Percentiles rank a stretch among this genome's conserved stretches.
These are phyloP conservation scores for Claviceps digitariae DNA, from an alignment of 2,329 filamentous ascomycete species.

Conservation along the genomic window DNA sequence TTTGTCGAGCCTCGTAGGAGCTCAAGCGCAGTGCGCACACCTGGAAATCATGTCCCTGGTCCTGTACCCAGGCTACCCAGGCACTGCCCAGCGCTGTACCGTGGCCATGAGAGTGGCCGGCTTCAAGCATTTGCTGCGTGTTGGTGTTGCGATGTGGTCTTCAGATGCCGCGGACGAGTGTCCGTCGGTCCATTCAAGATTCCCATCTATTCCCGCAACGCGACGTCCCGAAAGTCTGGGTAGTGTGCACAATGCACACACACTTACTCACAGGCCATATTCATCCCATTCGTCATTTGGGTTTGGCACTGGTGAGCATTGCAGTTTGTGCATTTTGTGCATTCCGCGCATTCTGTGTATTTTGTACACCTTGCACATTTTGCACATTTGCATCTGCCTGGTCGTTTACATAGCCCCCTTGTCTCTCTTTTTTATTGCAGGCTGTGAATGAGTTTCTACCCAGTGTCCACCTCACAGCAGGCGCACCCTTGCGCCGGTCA, in stretches of 20 bases:
- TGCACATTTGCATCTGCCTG: not conserved
- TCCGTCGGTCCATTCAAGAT: not conserved
- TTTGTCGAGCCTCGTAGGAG: not conserved
- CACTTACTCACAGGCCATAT: not conserved
- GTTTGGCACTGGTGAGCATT: not conserved
- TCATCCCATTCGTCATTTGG: not conserved
- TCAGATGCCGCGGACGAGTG: not conserved
- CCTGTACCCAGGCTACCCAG: not conserved
- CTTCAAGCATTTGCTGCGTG: no score
- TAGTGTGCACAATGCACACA: not conserved
- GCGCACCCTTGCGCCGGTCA: constrained; percentile 9
- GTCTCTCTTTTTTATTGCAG: not conserved
- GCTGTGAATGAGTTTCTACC: not conserved
- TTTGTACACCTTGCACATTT: not conserved
- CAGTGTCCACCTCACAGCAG: constrained; percentile 3
- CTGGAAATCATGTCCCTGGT: not conserved
- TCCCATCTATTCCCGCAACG: not conserved
- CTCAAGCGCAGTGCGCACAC: not conserved
- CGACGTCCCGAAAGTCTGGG: not conserved
- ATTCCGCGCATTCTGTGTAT: not conserved
- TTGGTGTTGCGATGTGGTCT: not conserved
- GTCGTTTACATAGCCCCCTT: not conserved
- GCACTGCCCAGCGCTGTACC: not conserved
- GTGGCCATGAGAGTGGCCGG: no score
- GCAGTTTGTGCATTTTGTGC: not conserved